Conservation (phyloP, 2,329 filamentous ascomycete species). For the Epichloe baconii region DNA sequence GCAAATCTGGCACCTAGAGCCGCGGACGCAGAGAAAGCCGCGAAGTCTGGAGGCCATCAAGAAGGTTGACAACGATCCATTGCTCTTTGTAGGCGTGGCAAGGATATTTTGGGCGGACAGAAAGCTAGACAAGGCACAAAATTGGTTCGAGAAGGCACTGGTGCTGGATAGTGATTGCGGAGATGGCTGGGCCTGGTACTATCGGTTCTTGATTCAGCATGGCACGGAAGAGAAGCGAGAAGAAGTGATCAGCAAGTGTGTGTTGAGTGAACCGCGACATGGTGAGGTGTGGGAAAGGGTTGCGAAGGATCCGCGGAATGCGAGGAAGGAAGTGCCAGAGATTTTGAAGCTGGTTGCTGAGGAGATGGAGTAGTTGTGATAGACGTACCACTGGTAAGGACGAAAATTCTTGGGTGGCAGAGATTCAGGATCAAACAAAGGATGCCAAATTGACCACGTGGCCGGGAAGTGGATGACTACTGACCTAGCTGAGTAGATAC, state of each 20-base stretch:
- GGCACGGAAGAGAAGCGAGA: conserved; percentile 85
- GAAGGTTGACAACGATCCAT: conserved; percentile 85
- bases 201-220: conserved; percentile 83
- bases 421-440: too few species aligned
- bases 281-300: conserved; percentile 85
- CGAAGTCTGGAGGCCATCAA: conserved; percentile 89
- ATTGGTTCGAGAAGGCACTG: conserved; percentile 95
- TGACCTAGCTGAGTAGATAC: not conserved
- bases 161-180: conserved; percentile 75
- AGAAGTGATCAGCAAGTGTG: conserved; percentile 72
- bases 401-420: too few species aligned
- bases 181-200: conserved; percentile 97
- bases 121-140: conserved; percentile 82
- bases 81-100: conserved; percentile 81
- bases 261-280: conserved; percentile 75
- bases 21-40: conserved; percentile 83
- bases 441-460: too few species aligned
- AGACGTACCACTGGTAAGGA: too few species aligned
- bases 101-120: conserved; percentile 94
- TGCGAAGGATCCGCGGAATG: conserved; percentile 76
- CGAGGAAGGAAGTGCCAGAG: conserved; percentile 61
- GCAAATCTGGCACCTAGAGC: conserved; percentile 88
- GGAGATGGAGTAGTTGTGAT: conserved; percentile 17
- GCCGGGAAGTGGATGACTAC: too few species aligned
- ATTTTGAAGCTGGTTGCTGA: conserved; percentile 66